phyloP scores from a whole-genome alignment of 176 grass and related monocot genomes.

The Luzula sylvatica region DNA sequence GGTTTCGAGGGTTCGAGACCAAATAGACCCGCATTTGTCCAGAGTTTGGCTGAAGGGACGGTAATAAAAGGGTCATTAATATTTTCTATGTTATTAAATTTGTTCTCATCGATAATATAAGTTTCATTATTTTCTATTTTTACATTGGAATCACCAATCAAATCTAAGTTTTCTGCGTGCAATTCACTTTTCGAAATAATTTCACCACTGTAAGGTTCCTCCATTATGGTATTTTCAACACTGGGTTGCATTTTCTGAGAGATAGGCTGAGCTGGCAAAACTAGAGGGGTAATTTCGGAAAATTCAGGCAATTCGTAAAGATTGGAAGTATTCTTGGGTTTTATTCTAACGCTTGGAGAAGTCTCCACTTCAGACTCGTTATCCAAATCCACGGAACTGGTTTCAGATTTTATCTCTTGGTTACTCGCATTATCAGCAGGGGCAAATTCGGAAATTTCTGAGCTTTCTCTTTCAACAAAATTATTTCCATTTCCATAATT shows the following conservation, averaged over 20 bases:
- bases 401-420: neutral
- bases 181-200: too few species aligned
- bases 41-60: conserved; percentile 61
- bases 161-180: conserved; percentile 1
- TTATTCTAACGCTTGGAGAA: conserved; percentile 20
- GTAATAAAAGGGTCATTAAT: conserved; percentile 29
- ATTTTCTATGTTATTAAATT: neutral
- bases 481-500: conserved; percentile 6
- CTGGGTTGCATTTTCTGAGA: conserved; percentile 3
- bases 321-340: conserved; percentile 8
- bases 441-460: conserved; percentile 35
- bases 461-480: conserved; percentile 9
- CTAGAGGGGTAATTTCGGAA: conserved; percentile 11
- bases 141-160: conserved; percentile 3
- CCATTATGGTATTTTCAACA: neutral
- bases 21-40: conserved; percentile 98
- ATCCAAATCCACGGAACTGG: conserved; percentile 6
- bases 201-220: neutral
- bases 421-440: conserved; percentile 9
- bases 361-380: neutral
- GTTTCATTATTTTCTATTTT: conserved; percentile 17
- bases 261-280: neutral
- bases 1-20: conserved; percentile 95
- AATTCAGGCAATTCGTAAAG: conserved; percentile 7
- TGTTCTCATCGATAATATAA: conserved; percentile 16